phyloP scores from a whole-genome alignment of 1,284 basidiomycete species.

The Xerocomus nothofagi region DNA sequence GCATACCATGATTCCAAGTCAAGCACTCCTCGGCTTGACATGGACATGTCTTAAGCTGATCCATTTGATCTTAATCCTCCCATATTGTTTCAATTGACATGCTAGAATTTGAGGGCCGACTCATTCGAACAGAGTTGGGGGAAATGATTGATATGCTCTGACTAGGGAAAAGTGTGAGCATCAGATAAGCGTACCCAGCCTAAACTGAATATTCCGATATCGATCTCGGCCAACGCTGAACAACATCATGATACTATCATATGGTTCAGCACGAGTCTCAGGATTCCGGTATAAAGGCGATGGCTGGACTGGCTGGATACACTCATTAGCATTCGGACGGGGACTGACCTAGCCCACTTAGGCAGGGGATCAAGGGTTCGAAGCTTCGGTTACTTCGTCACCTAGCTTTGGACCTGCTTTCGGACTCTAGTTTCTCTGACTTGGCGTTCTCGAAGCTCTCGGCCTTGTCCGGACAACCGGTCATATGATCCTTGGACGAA shows the following conservation, averaged over 20 bases:
- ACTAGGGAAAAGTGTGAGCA: too few species aligned
- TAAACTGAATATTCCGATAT: too few species aligned
- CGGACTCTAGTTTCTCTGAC: constrained; percentile 50
- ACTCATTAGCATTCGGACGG: neutral
- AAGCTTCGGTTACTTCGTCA: constrained; percentile 40
- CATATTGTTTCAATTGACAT: constrained; percentile 20
- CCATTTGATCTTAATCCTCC: constrained; percentile 9
- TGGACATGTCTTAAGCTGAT: too few species aligned
- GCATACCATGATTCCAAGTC: constrained; percentile 33
- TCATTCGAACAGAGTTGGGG: too few species aligned
- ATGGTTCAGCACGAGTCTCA: constrained; percentile 33
- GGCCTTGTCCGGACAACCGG: constrained; percentile 31
- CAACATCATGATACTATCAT: too few species aligned
- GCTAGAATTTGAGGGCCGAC: too few species aligned
- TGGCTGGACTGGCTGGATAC: constrained; percentile 14
- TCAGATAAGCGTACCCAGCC: too few species aligned
- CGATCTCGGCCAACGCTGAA: too few species aligned
- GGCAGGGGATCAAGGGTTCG: constrained; percentile 38
- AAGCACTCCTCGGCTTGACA: constrained; percentile 19
- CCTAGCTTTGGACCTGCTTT: constrained; percentile 39
- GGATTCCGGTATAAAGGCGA: constrained; percentile 30
- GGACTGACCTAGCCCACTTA: constrained; percentile 15
- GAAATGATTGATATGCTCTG: too few species aligned
- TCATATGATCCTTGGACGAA: constrained; percentile 41
- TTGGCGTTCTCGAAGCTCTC: constrained; percentile 44